Evolutionary conservation across 202 grass and related monocot species (phyloP), one percentile per base, ranked within the genome.

Genomic region (Setaria italica): DNA sequence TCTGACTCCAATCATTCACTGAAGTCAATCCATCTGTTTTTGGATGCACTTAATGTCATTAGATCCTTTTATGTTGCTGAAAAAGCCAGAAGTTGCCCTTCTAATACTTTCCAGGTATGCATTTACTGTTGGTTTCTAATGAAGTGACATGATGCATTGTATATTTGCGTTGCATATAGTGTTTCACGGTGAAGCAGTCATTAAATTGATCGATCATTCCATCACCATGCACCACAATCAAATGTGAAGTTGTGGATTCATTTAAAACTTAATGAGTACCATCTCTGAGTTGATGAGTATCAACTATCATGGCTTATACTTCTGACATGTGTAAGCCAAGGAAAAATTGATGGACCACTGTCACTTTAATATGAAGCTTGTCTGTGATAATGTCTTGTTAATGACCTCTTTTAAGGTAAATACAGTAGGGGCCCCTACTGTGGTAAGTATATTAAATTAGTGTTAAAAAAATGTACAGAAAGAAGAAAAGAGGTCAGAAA

Each of bases 31-130:
- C 84, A 95, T 67, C 78, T 94, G 75, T 87, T 98, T 87, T 79
- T 98, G 89, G 89, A 95, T 90, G 87, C 89, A 80, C 77, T 98
- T 72, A 98, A 98, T 88, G 86, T 83, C 66, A 59, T 95, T 70
- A 93, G 95, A 85, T 94, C 91, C 13, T 87, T 90, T 87, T 91
- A 89, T 87, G 87, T 98, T 90, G 47, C 87, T 70, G 91, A 93
- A 90, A 93, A 79, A 63, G 75, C 84, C 50, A 89, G 78, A 85
- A 80, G 65, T 74, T 51, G 55, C 50, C 84, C 95, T 78, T 87
- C 88, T 76, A 87, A 78, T 82, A 56, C 62, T 85, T 42, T 73
- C 30, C 87, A 83, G 66, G 73, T 90, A 92, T 57, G 33, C 8
- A 79, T 6, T 55, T 62, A n/a, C 32, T 91, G 21, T 77, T 71